A percentile compares a stretch with the other conserved stretches of the same genome.
phyloP scores from a whole-genome alignment of 1,284 basidiomycete species.

The Moesziomyces antarcticus region DNA sequence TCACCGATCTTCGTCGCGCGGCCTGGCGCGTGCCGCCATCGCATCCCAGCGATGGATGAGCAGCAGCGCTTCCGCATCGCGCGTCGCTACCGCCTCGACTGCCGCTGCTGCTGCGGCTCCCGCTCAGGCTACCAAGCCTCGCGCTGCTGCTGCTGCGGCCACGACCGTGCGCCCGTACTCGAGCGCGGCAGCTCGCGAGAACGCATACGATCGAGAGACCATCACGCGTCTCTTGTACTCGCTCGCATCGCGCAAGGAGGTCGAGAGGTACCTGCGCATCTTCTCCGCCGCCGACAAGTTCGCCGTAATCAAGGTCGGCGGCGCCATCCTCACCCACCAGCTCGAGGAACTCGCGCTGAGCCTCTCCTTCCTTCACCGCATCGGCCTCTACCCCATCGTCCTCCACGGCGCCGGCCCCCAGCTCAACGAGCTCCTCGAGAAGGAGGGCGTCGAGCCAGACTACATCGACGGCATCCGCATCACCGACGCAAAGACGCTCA shows the following conservation, averaged over 20 bases:
- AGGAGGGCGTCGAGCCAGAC: constrained; percentile 66
- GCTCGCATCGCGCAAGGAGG: constrained; percentile 67
- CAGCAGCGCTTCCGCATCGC: constrained; percentile 28
- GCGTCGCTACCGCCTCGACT: constrained; percentile 29
- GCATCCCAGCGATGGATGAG: constrained; percentile 36
- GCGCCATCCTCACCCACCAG: constrained; percentile 67
- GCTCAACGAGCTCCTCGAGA: constrained; percentile 67
- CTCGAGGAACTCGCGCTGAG: constrained; percentile 67
- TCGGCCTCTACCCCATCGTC: constrained; percentile 67
- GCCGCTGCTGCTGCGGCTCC: constrained; percentile 5
- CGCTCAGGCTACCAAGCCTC: constrained; percentile 25
- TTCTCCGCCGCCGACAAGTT: constrained; percentile 67
- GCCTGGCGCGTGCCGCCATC: constrained; percentile 33
- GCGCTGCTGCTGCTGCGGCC: constrained; percentile 13
- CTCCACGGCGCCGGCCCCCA: constrained; percentile 68
- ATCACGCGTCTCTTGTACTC: constrained; percentile 67
- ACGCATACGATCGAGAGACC: constrained; percentile 61
- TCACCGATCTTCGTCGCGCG: constrained; percentile 41
- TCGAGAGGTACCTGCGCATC: constrained; percentile 68
- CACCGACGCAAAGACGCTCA: constrained; percentile 66
- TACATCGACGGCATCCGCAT: constrained; percentile 68
- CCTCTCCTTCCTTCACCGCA: constrained; percentile 67
- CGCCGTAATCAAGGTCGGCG: constrained; percentile 67
- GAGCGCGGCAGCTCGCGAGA: constrained; percentile 48
- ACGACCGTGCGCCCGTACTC: constrained; percentile 40